phyloP scores from a whole-genome alignment of 2,329 filamentous ascomycete genomes.

The Fonsecaea multimorphosa region DNA sequence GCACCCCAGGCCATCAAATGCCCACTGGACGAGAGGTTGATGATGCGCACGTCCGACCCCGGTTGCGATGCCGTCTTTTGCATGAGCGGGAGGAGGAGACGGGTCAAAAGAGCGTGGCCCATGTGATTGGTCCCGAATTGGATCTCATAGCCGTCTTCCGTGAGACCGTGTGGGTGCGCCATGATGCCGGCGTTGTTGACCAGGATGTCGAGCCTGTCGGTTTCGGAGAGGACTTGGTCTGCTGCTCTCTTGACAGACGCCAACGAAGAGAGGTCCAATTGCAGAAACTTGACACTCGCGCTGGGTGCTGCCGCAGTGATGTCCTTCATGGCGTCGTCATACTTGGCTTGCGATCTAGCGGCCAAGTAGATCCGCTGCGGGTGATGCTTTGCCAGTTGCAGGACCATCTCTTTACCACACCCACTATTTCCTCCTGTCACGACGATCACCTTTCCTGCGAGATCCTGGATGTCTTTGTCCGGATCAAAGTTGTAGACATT shows the following conservation, averaged over 20 bases:
- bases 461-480: conserved; percentile 52
- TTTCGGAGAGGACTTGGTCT: conserved; percentile 44
- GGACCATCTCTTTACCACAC: conserved; percentile 55
- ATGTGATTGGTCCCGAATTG: conserved; percentile 61
- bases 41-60: conserved; percentile 53
- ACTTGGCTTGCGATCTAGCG: conserved; percentile 51
- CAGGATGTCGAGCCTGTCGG: conserved; percentile 52
- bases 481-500: conserved; percentile 46
- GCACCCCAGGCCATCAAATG: conserved; percentile 38
- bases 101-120: conserved; percentile 57
- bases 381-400: conserved; percentile 57
- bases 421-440: conserved; percentile 59
- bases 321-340: conserved; percentile 45
- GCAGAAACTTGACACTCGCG: conserved; percentile 46
- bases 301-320: conserved; percentile 42
- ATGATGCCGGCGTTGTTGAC: conserved; percentile 58
- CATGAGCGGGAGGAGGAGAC: conserved; percentile 53
- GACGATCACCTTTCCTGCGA: conserved; percentile 58
- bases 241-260: conserved; percentile 47
- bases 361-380: conserved; percentile 62
- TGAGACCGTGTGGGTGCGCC: conserved; percentile 48
- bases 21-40: conserved; percentile 48
- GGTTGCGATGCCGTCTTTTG: conserved; percentile 50
- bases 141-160: conserved; percentile 57
- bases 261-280: conserved; percentile 43